Conservation (phyloP, 225 moss, liverwort and hornwort genomes). For the Pleurozium schreberi region DNA sequence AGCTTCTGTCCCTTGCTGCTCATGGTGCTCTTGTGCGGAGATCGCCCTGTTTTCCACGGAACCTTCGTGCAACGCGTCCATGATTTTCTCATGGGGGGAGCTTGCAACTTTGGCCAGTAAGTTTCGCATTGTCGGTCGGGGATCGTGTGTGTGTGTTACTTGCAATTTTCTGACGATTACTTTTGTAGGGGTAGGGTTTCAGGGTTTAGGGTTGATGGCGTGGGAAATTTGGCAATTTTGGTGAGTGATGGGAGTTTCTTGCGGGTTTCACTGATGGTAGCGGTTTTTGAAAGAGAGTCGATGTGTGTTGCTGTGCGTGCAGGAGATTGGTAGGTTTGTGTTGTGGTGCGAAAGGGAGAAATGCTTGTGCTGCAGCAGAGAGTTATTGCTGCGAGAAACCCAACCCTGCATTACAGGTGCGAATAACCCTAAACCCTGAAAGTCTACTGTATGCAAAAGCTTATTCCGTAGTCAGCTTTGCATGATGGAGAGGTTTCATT, state of each 20-base stretch:
- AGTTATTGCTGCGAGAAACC: slow-evolving; percentile 73
- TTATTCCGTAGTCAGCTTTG: neutral
- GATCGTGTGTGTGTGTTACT: neutral
- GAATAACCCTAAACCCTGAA: neutral
- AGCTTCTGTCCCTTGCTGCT: slow-evolving; percentile 41
- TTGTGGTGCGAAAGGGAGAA: slow-evolving; percentile 50
- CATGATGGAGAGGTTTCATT: neutral
- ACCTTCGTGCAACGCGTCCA: slow-evolving; percentile 56
- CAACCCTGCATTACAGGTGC: slow-evolving; percentile 77
- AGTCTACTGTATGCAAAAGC: neutral
- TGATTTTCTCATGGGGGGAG: slow-evolving; percentile 56
- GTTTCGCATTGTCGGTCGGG: neutral
- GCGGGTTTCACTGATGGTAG: neutral
- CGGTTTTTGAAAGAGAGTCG: neutral
- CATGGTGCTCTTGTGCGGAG: slow-evolving; percentile 67
- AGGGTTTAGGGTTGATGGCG: neutral
- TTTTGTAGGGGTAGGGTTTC: neutral
- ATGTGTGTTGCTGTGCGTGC: neutral
- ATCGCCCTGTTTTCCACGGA: slow-evolving; percentile 62
- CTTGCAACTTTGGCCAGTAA: slow-evolving; percentile 54
- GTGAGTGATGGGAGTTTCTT: neutral
- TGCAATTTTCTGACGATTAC: neutral
- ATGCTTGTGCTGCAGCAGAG: slow-evolving; percentile 56
- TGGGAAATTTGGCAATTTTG: neutral
- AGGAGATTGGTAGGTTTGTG: slow-evolving; percentile 49